Evolutionary conservation across 768 basidiomycete species (phyloP).

Genomic region (Amanita exitialis): DNA sequence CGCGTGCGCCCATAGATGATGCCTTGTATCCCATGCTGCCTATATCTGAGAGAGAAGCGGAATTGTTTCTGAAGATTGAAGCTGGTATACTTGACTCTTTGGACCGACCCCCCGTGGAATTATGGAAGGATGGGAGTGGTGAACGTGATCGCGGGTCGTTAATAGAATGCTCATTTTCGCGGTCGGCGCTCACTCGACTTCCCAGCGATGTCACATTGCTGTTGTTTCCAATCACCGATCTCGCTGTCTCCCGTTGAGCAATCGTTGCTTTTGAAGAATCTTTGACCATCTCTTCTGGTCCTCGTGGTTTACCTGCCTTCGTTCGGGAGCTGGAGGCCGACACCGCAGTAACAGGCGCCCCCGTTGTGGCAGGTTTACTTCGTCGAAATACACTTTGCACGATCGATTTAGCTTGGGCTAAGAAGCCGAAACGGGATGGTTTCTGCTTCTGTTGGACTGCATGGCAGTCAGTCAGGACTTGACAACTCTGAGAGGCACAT

Average conservation of each 20-base stretch:
- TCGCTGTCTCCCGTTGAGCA: neutral
- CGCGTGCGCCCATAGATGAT: conserved; percentile 13
- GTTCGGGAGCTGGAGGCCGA: conserved; percentile 2
- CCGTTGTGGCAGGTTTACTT: conserved; percentile 13
- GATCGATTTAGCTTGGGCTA: conserved; percentile 60
- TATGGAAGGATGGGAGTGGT: conserved; percentile 15
- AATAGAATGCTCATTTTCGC: neutral
- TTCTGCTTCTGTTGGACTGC: conserved; percentile 33
- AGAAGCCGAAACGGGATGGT: conserved; percentile 57
- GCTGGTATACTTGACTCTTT: neutral
- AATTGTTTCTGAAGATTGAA: neutral
- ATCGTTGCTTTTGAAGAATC: neutral
- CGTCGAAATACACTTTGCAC: conserved; percentile 70
- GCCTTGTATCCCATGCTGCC: neutral
- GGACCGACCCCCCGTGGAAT: neutral
- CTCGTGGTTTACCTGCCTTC: neutral
- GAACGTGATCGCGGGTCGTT: conserved; percentile 16
- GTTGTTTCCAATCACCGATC: neutral
- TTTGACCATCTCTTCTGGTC: neutral
- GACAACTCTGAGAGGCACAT: neutral
- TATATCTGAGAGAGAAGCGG: neutral
- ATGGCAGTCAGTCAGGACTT: neutral
- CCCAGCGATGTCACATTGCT: neutral
- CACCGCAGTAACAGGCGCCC: conserved; percentile 1
- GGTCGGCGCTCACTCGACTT: neutral